These are phyloP conservation scores for Prunus davidiana DNA, from an alignment of 306 rosid genomes.

Conservation along the genomic window DNA sequence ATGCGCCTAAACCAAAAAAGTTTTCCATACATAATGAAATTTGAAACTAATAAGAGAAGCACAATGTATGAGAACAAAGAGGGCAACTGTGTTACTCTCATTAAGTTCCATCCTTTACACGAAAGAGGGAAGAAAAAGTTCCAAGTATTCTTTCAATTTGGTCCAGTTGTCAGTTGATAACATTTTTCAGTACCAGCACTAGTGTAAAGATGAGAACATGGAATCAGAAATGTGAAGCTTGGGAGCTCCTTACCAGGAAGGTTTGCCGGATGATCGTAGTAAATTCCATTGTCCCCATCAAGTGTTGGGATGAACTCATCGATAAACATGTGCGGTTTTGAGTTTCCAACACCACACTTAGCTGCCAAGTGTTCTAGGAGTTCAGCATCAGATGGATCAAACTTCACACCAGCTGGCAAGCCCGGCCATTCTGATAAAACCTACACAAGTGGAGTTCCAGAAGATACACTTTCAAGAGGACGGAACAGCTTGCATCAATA, in stretches of 20 bases:
- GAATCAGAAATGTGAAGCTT: not conserved
- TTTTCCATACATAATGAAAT: not conserved
- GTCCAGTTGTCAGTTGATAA: not conserved
- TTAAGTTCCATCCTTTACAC: constrained; percentile 1
- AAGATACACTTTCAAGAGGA: not conserved
- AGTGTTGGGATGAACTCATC: constrained; percentile 81
- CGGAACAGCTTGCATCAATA: not conserved
- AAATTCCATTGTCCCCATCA: constrained; percentile 67
- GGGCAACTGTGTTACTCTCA: not conserved
- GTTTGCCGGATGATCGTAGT: constrained; percentile 79
- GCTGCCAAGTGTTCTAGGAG: constrained; percentile 74
- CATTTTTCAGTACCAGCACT: not conserved
- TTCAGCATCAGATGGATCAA: constrained; percentile 82
- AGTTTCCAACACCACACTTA: constrained; percentile 60
- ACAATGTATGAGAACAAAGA: not conserved
- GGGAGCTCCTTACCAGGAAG: constrained; percentile 67
- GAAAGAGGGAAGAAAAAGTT: not conserved
- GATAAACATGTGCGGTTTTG: constrained; percentile 55
- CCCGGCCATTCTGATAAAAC: constrained; percentile 87
- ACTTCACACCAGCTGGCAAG: constrained; percentile 83
- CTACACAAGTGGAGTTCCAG: constrained; percentile 35
- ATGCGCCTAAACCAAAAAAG: not conserved
- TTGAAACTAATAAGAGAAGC: not conserved
- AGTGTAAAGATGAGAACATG: not conserved
- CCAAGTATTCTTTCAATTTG: not conserved